Evolutionary conservation across 2,329 filamentous ascomycete genomes (phyloP), one percentile per base, ranked within the genome.

Genomic region (Aspergillus pseudoterreus): DNA sequence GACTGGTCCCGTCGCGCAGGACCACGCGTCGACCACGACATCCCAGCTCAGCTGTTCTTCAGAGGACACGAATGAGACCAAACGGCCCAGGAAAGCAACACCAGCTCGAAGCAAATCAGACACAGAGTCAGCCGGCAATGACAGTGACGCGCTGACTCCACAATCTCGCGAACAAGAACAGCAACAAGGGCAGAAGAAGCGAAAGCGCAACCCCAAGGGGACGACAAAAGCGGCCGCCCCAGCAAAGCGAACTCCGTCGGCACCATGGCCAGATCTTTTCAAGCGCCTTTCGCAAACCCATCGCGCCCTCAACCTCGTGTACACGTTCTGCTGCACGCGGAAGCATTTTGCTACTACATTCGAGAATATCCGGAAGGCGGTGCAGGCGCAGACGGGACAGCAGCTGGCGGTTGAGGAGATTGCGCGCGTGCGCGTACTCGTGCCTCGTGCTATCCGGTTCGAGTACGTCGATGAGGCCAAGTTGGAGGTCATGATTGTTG

Each of bases 261-360:
- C 80, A 46, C 79, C 81, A 39, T 96, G 92, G 91, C 91, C 92
- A 0, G 78, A 82, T 1, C 77, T 81, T 43, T 89, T 97, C 69
- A 86, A 83, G 51, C 76, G 78, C 39, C 78, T 97, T 8, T 84
- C 87, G 22, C 85, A 86, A 67, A 88, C 86, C 0, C 88, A 97
- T 67, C 82, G 85, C 54, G 92, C 94, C 1, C 74, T 99, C 53
- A 99, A 96, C 62, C 75, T 97, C 1, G 90, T 97, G 1, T 96
- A 90, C 63, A 97, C 94, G 0, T 97, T 99, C 66, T 95, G 90
- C 74, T 94, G 86, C 66, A 92, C 92, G 1, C 85, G 94, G 43
- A 96, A 95, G 67, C 89, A 97, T 63, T 80, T 97, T 24, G 85
- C 89, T 0, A 97, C 94, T 0, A 96, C 92, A 0, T 90, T 96